These are phyloP conservation scores for Collybia mongolica DNA, from an alignment of 768 basidiomycete species.

Conservation along the genomic window DNA sequence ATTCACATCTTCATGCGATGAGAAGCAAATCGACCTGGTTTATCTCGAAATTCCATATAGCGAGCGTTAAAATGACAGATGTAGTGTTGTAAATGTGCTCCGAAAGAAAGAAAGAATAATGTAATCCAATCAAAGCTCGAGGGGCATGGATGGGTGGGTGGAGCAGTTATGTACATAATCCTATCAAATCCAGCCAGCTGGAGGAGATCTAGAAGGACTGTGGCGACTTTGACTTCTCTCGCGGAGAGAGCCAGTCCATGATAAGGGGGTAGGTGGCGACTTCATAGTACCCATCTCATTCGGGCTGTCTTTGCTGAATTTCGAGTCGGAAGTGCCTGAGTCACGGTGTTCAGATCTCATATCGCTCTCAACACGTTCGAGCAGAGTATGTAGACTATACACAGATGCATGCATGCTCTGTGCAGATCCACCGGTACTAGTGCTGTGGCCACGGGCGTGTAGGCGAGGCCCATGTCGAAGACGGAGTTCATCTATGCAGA, in stretches of 20 bases:
- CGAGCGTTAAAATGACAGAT: too few species aligned
- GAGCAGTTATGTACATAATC: neutral
- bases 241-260: slow-evolving; percentile 34
- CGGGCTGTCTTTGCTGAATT: slow-evolving; percentile 13
- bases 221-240: slow-evolving; percentile 25
- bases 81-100: neutral
- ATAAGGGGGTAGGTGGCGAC: slow-evolving; percentile 43
- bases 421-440: slow-evolving; percentile 31
- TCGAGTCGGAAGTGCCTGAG: slow-evolving; percentile 18
- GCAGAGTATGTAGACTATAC: slow-evolving; percentile 58
- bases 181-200: slow-evolving; percentile 47
- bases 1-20: neutral
- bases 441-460: slow-evolving; percentile 40
- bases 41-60: neutral
- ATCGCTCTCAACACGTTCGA: slow-evolving; percentile 48
- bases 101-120: too few species aligned
- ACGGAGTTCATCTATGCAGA: slow-evolving; percentile 69
- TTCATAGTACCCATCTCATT: slow-evolving; percentile 18
- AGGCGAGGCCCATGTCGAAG: slow-evolving; percentile 41
- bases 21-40: too few species aligned
- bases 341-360: slow-evolving; percentile 15
- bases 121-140: too few species aligned
- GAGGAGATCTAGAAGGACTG: slow-evolving; percentile 30
- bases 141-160: neutral
- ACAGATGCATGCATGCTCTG: slow-evolving; percentile 55